Evolutionary conservation across 2,329 filamentous ascomycete species (phyloP).

Genomic region (Westerdykella ornata): DNA sequence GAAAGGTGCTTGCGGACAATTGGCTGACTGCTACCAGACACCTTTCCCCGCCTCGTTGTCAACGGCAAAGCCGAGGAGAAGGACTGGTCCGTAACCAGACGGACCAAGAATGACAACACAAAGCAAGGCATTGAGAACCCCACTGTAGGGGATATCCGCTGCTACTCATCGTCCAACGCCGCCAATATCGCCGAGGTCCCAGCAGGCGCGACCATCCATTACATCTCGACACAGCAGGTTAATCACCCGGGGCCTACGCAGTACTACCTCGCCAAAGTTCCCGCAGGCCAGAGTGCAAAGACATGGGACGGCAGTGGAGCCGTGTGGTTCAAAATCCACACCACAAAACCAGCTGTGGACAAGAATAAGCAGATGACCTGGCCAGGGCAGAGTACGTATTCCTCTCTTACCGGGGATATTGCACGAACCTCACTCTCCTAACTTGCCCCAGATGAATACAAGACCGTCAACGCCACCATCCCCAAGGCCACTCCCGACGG

Average conservation of each 20-base stretch:
- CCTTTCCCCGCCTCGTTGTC: constrained; percentile 22
- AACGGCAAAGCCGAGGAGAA: constrained; percentile 20
- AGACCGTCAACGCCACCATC: constrained; percentile 31
- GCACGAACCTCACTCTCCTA: background rate
- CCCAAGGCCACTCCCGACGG: constrained; percentile 32
- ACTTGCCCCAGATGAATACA: constrained; percentile 19
- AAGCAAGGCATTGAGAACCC: constrained; percentile 29
- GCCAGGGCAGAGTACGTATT: constrained; percentile 24
- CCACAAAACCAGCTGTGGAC: constrained; percentile 22
- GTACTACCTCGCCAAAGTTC: constrained; percentile 27
- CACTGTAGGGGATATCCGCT: constrained; percentile 23
- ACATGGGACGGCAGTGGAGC: constrained; percentile 24
- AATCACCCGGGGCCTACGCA: constrained; percentile 28
- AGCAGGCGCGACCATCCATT: constrained; percentile 23
- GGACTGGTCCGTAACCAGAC: constrained; percentile 22
- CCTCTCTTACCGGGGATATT: background rate
- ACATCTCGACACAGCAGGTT: constrained; percentile 27
- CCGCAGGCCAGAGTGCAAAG: constrained; percentile 14
- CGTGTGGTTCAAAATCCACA: constrained; percentile 27
- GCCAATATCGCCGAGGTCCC: constrained; percentile 17
- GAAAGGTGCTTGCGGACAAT: background rate
- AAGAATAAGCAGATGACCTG: constrained; percentile 25
- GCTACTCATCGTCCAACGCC: constrained; percentile 19
- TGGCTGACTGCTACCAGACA: constrained; percentile 13
- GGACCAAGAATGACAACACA: constrained; percentile 24